Base-by-base conservation (phyloP, 495 filamentous ascomycete species). In the Penicillium cinerascens region DNA sequence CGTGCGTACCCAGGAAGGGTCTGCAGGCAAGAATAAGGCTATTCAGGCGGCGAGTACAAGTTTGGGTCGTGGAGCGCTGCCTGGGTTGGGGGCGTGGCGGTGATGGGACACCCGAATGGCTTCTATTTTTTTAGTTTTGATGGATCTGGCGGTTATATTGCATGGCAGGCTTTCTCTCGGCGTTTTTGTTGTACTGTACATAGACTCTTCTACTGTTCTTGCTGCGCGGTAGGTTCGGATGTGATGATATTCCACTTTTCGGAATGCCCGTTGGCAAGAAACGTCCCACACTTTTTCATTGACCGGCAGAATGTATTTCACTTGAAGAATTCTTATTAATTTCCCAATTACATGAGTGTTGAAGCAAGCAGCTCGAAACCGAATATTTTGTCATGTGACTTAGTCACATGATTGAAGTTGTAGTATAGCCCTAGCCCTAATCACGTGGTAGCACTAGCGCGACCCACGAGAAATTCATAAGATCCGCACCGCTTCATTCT, bases 1-100 rank as follows among this genome's bases (percentile, higher is more conserved):
- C 1, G 93, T 97, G 2, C 83, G 80, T 50, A 82, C 77, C 22
- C 87, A 92, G 60, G 88, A 95, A 66, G 92, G 92, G 22, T 82
- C 78, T 18, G 79, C 88, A 13, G 85, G 83, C 10, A 96, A 92
- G 76, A 80, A 85, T 71, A 73, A 65, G 59, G 72, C 73, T 38
- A 63, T 77, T 40, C 72, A 77, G 55, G 72, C 73, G 20, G 73
- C 70, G 10, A 74, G 71, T 55, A 54, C 71, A 18, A 61, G 66
- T 53, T 44, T 75, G 36, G 72, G 71, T 4, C 66, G 72, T 3
- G 65, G 71, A 27, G 66, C 63, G 3, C 33, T 77, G 21, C 68
- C 74, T 6, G 72, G 71, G 1, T 43, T 77, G 13, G 70, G 70
- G n/a, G 71, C 61, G 18, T 77, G 74, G 74, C 58, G 74, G 47